Evolutionary conservation across 73 alveolate species (phyloP).

Genomic region (Durusdinium trenchii): DNA sequence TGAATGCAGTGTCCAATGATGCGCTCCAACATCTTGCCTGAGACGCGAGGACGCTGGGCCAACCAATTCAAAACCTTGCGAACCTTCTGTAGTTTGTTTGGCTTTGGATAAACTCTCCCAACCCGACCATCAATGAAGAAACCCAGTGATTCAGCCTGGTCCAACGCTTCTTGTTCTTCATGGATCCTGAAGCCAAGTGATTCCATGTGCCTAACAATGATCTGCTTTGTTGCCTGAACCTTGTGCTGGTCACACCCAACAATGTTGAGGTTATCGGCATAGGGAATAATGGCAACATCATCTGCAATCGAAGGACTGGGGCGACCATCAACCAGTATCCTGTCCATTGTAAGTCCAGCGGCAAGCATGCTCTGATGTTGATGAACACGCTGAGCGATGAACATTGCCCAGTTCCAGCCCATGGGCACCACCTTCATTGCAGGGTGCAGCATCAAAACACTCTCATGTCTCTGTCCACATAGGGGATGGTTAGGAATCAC

Average conservation of each 20-base stretch:
- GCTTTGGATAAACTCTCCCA: neutral
- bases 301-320: neutral
- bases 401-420: slow-evolving; percentile 84
- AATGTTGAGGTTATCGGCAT: slow-evolving; percentile 45
- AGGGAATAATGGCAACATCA: neutral
- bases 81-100: neutral
- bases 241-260: neutral
- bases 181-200: neutral
- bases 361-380: slow-evolving; percentile 36
- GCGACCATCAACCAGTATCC: slow-evolving; percentile 7
- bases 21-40: neutral
- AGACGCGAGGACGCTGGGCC: neutral
- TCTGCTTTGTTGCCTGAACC: neutral
- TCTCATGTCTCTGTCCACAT: neutral
- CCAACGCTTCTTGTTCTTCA: slow-evolving; percentile 9
- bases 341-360: neutral
- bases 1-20: slow-evolving; percentile 22
- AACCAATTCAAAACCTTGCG: neutral
- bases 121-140: neutral
- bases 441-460: neutral
- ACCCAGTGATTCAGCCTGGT: neutral
- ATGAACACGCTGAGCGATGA: neutral
- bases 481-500: neutral
- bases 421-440: neutral
- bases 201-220: neutral